Conservation (phyloP, 495 filamentous ascomycete species). For the Penicillium canescens region DNA sequence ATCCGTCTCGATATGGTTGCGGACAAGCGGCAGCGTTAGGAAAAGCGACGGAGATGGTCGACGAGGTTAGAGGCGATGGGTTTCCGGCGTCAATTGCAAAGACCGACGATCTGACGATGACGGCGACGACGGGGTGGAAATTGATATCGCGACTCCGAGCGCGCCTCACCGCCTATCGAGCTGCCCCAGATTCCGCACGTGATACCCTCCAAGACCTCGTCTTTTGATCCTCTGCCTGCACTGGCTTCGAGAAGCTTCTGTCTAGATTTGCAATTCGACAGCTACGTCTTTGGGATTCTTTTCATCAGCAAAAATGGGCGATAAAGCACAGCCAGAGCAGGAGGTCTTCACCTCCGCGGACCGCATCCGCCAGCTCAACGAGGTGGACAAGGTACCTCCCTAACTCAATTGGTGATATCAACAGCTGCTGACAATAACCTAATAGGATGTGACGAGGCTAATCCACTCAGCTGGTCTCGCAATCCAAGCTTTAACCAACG, state of each 20-base stretch:
- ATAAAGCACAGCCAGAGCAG: background rate
- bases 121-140: slow-evolving; percentile 2
- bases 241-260: no score
- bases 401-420: background rate
- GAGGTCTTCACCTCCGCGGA: slow-evolving; percentile 60
- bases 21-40: background rate
- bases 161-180: slow-evolving; percentile 15
- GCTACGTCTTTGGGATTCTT: background rate
- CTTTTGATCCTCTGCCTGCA: background rate
- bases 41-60: background rate
- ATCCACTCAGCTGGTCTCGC: slow-evolving; percentile 69
- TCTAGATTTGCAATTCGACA: background rate
- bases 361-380: slow-evolving; percentile 74
- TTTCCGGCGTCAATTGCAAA: background rate
- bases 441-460: slow-evolving; percentile 58
- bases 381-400: slow-evolving; percentile 65
- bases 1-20: no score
- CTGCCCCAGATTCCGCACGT: slow-evolving; percentile 26
- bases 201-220: slow-evolving; percentile 2
- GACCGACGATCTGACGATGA: background rate
- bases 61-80: no score
- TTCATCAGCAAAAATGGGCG: background rate
- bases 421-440: background rate
- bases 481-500: slow-evolving; percentile 65
- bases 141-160: slow-evolving; percentile 16